Percentiles rank a stretch among this genome's conserved stretches.
Conservation (phyloP, 1,284 basidiomycete species). For the Rhodotorula sp. region DNA sequence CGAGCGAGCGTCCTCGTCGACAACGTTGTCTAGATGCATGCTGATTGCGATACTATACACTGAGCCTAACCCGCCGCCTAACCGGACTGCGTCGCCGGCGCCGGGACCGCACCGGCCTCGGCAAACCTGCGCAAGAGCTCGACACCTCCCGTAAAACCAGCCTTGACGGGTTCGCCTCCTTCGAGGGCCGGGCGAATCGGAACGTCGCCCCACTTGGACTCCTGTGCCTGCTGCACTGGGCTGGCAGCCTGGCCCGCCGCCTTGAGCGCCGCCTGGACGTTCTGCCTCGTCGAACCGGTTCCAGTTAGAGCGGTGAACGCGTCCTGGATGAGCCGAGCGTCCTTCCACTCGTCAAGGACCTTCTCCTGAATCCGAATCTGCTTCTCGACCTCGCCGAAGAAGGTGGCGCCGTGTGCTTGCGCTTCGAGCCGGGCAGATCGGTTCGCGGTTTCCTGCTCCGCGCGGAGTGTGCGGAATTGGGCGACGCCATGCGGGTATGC, state of each 20-base stretch:
- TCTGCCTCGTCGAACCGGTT: background rate
- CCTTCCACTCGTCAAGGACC: constrained; percentile 53
- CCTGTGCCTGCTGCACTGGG: background rate
- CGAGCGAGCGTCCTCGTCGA: background rate
- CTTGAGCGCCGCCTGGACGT: background rate
- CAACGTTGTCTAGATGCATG: background rate
- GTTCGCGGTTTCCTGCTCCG: constrained; percentile 75
- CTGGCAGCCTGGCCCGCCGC: background rate
- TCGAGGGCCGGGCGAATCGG: constrained; percentile 7
- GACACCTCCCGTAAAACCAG: constrained; percentile 32
- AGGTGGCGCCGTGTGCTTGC: constrained; percentile 68
- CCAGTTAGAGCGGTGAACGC: constrained; percentile 12
- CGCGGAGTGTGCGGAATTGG: constrained; percentile 81
- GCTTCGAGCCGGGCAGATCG: constrained; percentile 78
- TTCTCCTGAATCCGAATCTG: constrained; percentile 63
- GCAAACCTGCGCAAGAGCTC: constrained; percentile 68
- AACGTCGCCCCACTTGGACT: background rate
- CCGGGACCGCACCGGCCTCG: constrained; percentile 46
- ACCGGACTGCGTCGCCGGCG: background rate
- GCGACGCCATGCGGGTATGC: constrained; percentile 78
- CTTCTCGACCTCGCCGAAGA: constrained; percentile 63
- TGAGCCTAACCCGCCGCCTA: background rate
- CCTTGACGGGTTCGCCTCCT: no score
- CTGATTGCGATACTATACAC: background rate
- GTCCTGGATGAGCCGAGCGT: constrained; percentile 30